A percentile compares a stretch with the other conserved stretches of the same genome.
These are phyloP conservation scores for Apium graveolens DNA, from an alignment of 129 eudicot genomes.

Conservation along the genomic window DNA sequence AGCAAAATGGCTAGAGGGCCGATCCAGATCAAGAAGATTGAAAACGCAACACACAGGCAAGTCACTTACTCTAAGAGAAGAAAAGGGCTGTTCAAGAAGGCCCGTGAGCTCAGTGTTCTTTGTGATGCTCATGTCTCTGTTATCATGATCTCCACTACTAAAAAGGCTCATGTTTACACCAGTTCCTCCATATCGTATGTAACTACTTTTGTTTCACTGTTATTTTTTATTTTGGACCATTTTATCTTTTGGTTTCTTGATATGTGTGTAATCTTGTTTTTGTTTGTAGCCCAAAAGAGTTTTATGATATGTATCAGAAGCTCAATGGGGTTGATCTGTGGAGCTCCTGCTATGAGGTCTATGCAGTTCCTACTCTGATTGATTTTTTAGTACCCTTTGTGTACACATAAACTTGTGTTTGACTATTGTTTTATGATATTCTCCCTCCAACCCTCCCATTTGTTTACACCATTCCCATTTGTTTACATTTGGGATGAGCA, in stretches of 20 bases:
- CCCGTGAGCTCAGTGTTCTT: slow-evolving; percentile 80
- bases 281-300: background rate
- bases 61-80: slow-evolving; percentile 85
- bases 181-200: slow-evolving; percentile 62
- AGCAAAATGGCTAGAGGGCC: slow-evolving; percentile 12
- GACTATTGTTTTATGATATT: too few relatives aligned
- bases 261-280: background rate
- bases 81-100: slow-evolving; percentile 82
- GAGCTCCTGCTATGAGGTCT: background rate
- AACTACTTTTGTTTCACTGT: background rate
- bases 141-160: slow-evolving; percentile 57
- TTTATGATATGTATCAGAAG: slow-evolving; percentile 4
- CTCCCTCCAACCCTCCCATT: too few relatives aligned
- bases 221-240: background rate
- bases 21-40: slow-evolving; percentile 21
- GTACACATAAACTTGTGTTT: background rate
- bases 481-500: too few relatives aligned
- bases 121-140: slow-evolving; percentile 88
- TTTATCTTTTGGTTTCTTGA: background rate
- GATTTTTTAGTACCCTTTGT: background rate
- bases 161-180: slow-evolving; percentile 70
- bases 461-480: too few relatives aligned
- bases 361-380: background rate
- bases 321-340: background rate
- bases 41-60: slow-evolving; percentile 49